Conservation (phyloP, 139 green algal species). For the Tetradesmus lagerheimii region DNA sequence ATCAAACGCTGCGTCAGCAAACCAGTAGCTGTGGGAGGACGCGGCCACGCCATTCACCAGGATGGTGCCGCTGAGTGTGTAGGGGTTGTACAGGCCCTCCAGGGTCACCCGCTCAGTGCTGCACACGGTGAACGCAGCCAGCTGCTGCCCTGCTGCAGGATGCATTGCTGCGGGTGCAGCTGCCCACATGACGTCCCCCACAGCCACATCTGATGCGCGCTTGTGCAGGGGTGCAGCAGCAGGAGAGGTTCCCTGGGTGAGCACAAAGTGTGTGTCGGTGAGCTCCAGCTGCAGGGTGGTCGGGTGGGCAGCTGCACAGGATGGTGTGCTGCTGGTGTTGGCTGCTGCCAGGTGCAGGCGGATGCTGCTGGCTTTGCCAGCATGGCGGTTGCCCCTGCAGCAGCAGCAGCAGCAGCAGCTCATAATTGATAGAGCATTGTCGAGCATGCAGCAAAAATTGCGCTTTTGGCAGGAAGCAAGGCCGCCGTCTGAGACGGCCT, state of each 20-base stretch:
- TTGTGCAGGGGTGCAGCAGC: neutral
- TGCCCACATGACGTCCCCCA: no score
- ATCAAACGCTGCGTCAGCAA: neutral
- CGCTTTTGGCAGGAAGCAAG: no score
- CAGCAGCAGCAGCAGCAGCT: neutral
- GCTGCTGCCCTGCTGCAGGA: no score
- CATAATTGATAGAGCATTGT: no score
- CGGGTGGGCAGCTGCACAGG: neutral
- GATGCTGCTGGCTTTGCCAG: neutral
- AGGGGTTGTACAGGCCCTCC: slow-evolving; percentile 37
- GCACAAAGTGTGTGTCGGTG: slow-evolving; percentile 8
- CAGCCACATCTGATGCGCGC: neutral
- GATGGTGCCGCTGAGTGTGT: slow-evolving; percentile 28
- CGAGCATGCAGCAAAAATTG: no score
- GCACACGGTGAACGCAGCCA: no score
- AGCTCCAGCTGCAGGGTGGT: neutral
- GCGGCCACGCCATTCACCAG: slow-evolving; percentile 21
- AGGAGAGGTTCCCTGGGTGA: neutral
- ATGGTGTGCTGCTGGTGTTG: neutral
- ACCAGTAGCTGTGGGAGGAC: slow-evolving; percentile 11
- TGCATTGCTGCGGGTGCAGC: no score
- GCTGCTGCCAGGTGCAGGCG: neutral
- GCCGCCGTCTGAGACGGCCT: no score
- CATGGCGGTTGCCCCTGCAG: neutral
- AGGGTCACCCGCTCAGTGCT: no score